Conservation (phyloP, 495 filamentous ascomycete genomes). For the Articulospora tetracladia region DNA sequence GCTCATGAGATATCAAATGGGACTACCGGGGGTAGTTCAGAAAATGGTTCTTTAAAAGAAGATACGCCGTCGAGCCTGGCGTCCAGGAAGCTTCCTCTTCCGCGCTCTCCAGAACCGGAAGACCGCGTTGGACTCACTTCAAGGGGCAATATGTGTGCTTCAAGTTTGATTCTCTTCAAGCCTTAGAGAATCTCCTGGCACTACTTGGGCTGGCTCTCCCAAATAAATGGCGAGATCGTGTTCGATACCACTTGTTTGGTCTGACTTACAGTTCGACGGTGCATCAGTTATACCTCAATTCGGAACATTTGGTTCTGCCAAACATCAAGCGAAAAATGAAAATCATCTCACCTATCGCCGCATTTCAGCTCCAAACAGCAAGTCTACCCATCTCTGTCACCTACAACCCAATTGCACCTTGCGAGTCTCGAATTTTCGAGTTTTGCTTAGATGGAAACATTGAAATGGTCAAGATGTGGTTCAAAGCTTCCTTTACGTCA, state of each 20-base stretch:
- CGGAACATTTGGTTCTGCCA: neutral
- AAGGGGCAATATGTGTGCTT: no score
- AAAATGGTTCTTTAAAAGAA: no score
- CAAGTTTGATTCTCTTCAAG: neutral
- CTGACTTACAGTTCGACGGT: neutral
- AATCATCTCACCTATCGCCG: neutral
- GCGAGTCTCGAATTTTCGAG: slow-evolving; percentile 3
- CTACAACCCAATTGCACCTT: neutral
- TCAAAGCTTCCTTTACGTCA: neutral
- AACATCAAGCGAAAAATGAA: neutral
- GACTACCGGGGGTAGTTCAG: no score
- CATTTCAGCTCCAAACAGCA: slow-evolving; percentile 4
- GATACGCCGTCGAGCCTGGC: no score
- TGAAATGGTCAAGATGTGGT: neutral
- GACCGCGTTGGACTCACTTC: no score
- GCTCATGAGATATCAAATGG: no score
- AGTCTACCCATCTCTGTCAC: neutral
- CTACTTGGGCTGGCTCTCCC: neutral
- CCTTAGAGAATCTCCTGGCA: neutral
- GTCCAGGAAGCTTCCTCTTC: no score
- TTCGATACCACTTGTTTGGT: neutral
- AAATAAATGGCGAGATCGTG: neutral
- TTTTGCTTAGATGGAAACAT: slow-evolving; percentile 1
- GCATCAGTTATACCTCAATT: neutral
- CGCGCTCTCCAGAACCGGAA: no score